phyloP scores from a whole-genome alignment of 768 basidiomycete species.

The Podaxis mareebaensis region DNA sequence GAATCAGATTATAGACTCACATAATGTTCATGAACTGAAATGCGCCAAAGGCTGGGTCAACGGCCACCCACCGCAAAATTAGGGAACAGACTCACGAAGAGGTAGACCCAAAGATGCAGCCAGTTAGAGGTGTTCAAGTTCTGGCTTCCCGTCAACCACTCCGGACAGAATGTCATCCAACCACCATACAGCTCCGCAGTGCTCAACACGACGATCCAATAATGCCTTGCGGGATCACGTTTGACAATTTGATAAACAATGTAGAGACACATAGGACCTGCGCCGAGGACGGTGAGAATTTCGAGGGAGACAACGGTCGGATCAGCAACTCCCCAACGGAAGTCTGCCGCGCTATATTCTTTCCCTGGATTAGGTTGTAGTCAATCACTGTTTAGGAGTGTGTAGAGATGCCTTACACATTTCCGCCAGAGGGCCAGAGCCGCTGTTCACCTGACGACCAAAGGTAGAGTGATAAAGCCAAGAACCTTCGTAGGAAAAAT shows the following conservation, averaged over 20 bases:
- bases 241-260: constrained; percentile 65
- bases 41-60: constrained; percentile 26
- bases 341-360: constrained; percentile 80
- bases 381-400: background rate
- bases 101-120: constrained; percentile 79
- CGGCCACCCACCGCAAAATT: background rate
- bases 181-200: constrained; percentile 81
- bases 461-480: constrained; percentile 79
- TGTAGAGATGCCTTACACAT: constrained; percentile 55
- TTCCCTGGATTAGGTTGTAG: constrained; percentile 49
- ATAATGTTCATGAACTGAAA: constrained; percentile 75
- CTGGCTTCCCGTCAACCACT: constrained; percentile 78
- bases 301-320: constrained; percentile 82
- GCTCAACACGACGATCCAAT: constrained; percentile 79
- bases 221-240: constrained; percentile 66
- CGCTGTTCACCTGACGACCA: constrained; percentile 70
- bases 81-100: constrained; percentile 53
- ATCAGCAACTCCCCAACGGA: constrained; percentile 80
- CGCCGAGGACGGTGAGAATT: constrained; percentile 78
- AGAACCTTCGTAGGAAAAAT: constrained; percentile 77
- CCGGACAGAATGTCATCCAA: constrained; percentile 91
- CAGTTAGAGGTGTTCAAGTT: constrained; percentile 71
- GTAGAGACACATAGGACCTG: constrained; percentile 73
- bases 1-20: constrained; percentile 40
- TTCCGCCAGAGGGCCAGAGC: constrained; percentile 67